phyloP scores from a whole-genome alignment of 2,329 filamentous ascomycete genomes.

The Stemphylium beticola region DNA sequence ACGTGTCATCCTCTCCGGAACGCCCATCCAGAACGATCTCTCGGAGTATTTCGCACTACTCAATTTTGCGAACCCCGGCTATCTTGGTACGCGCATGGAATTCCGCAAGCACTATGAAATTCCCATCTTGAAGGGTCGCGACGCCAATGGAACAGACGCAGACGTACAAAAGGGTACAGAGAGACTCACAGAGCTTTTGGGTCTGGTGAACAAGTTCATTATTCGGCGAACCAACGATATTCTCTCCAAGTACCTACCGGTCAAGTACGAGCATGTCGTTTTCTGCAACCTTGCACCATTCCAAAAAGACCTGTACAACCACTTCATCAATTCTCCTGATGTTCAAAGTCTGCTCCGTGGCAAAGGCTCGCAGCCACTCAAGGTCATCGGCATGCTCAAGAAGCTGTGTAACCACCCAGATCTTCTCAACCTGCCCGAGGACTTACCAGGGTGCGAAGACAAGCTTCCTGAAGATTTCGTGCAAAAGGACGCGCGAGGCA shows the following conservation, averaged over 20 bases:
- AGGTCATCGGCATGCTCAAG: slow-evolving; percentile 95
- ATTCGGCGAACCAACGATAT: slow-evolving; percentile 98
- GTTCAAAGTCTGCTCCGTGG: slow-evolving; percentile 91
- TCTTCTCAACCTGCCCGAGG: slow-evolving; percentile 79
- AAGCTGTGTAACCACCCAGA: slow-evolving; percentile 99
- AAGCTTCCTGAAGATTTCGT: slow-evolving; percentile 86
- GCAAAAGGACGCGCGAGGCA: slow-evolving; percentile 82
- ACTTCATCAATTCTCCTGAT: slow-evolving; percentile 94
- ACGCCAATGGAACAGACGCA: slow-evolving; percentile 84
- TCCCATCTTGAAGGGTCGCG: slow-evolving; percentile 88
- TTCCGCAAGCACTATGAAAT: slow-evolving; percentile 95
- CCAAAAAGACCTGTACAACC: slow-evolving; percentile 91
- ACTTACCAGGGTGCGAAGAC: slow-evolving; percentile 85
- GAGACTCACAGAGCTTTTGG: slow-evolving; percentile 78
- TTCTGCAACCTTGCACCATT: slow-evolving; percentile 96
- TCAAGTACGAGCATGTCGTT: slow-evolving; percentile 99
- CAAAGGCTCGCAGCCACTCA: slow-evolving; percentile 93
- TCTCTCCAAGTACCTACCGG: slow-evolving; percentile 92
- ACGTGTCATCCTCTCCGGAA: slow-evolving; percentile 93
- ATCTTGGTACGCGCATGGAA: slow-evolving; percentile 85
- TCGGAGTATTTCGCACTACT: slow-evolving; percentile 96
- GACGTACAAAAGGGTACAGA: slow-evolving; percentile 85
- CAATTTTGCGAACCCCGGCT: slow-evolving; percentile 93
- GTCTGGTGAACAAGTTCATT: slow-evolving; percentile 95
- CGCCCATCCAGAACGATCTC: slow-evolving; percentile 97